Evolutionary conservation across 2,329 filamentous ascomycete species (phyloP).

Genomic region (Amesomyces nigricolor): DNA sequence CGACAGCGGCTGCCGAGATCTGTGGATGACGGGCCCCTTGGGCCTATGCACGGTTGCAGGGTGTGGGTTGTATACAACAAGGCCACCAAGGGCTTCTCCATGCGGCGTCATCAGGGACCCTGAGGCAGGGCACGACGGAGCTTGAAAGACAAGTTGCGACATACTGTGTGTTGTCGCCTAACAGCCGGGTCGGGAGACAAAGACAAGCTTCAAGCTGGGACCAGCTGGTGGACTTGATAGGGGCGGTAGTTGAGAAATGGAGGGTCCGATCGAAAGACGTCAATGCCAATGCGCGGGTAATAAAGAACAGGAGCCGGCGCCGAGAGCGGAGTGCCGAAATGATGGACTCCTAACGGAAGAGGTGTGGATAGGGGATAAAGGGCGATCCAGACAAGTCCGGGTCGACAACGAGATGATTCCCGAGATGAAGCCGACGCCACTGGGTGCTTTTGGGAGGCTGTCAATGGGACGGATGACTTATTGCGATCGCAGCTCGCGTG

Average conservation of each 20-base stretch:
- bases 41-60: too few relatives aligned
- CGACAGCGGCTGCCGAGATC: neutral
- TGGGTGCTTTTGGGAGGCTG: neutral
- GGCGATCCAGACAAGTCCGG: conserved; percentile 15
- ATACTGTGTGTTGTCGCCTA: neutral
- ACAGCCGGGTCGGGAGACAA: neutral
- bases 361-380: conserved; percentile 22
- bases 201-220: neutral
- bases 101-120: neutral
- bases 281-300: conserved; percentile 13
- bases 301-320: conserved; percentile 14
- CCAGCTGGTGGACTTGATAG: neutral
- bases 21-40: neutral
- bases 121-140: neutral
- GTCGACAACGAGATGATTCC: conserved; percentile 10
- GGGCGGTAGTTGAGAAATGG: neutral
- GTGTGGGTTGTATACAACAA: too few relatives aligned
- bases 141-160: neutral
- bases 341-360: conserved; percentile 9
- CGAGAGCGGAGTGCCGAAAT: conserved; percentile 12
- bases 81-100: too few relatives aligned
- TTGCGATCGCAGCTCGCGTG: neutral
- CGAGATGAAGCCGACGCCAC: conserved; percentile 6
- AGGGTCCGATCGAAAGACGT: neutral
- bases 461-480: neutral